A percentile compares a stretch with the other conserved stretches of the same genome.
Evolutionary conservation across 73 alveolate species (phyloP).

Genomic region (Loxodes magnus): DNA sequence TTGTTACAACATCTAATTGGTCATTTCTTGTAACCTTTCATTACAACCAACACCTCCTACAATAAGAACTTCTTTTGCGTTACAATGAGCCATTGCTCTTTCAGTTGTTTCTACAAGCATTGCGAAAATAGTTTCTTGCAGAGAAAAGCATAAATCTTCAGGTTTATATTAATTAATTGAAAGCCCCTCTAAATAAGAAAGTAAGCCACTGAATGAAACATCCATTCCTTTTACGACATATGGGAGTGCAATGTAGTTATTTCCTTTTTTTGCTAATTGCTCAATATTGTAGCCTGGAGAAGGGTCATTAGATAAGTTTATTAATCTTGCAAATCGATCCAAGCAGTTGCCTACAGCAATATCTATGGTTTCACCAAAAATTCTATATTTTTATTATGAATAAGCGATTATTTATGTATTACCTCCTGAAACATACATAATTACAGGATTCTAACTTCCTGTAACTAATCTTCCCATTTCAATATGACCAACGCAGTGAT

Average conservation of each 20-base stretch:
- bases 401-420: slow-evolving; percentile 95
- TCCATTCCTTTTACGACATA: slow-evolving; percentile 98
- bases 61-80: slow-evolving; percentile 85
- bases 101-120: slow-evolving; percentile 97
- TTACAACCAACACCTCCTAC: slow-evolving; percentile 99
- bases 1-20: slow-evolving; percentile 84
- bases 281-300: slow-evolving; percentile 98
- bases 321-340: slow-evolving; percentile 92
- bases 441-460: slow-evolving; percentile 83
- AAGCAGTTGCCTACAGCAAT: slow-evolving; percentile 97
- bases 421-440: slow-evolving; percentile 97
- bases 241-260: slow-evolving; percentile 82
- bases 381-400: slow-evolving; percentile 73
- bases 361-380: slow-evolving; percentile 97
- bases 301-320: slow-evolving; percentile 92
- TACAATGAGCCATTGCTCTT: slow-evolving; percentile 99
- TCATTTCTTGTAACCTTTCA: slow-evolving; percentile 92
- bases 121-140: slow-evolving; percentile 94
- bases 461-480: slow-evolving; percentile 98
- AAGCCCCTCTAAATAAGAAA: slow-evolving; percentile 74
- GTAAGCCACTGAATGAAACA: slow-evolving; percentile 89
- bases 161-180: slow-evolving; percentile 34
- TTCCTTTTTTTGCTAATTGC: slow-evolving; percentile 83
- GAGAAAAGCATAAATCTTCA: slow-evolving; percentile 86
- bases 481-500: slow-evolving; percentile 97